phyloP scores from a whole-genome alignment of 345 rosid genomes.

The Eucalyptus pauciflora region DNA sequence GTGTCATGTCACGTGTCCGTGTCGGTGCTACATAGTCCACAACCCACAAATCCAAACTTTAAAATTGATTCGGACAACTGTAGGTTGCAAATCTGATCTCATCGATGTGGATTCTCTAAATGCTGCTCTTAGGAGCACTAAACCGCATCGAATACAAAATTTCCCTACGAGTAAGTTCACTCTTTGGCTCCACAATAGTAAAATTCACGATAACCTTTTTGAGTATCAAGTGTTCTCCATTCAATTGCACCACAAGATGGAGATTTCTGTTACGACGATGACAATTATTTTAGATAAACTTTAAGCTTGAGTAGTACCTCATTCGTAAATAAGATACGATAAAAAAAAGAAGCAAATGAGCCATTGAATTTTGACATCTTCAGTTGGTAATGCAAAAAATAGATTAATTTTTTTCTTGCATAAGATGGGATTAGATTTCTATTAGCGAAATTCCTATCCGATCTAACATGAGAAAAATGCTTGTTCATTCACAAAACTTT shows the following conservation, averaged over 20 bases:
- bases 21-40: no score
- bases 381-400: background rate
- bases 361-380: background rate
- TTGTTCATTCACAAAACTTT: background rate
- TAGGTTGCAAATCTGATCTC: background rate
- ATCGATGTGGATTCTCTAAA: background rate
- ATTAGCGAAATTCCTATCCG: background rate
- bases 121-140: background rate
- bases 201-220: background rate
- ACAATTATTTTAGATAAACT: background rate
- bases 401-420: background rate
- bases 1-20: no score
- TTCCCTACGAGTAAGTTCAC: background rate
- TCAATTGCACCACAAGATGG: background rate
- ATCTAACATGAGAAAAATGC: background rate
- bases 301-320: background rate
- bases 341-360: background rate
- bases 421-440: background rate
- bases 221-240: fast-evolving
- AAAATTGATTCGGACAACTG: fast-evolving
- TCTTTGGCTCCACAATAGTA: background rate
- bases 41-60: background rate
- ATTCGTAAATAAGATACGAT: background rate
- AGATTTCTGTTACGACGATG: fast-evolving
- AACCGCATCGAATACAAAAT: background rate